Conservation (phyloP, 2,329 filamentous ascomycete species). For the Arthroderma uncinatum region DNA sequence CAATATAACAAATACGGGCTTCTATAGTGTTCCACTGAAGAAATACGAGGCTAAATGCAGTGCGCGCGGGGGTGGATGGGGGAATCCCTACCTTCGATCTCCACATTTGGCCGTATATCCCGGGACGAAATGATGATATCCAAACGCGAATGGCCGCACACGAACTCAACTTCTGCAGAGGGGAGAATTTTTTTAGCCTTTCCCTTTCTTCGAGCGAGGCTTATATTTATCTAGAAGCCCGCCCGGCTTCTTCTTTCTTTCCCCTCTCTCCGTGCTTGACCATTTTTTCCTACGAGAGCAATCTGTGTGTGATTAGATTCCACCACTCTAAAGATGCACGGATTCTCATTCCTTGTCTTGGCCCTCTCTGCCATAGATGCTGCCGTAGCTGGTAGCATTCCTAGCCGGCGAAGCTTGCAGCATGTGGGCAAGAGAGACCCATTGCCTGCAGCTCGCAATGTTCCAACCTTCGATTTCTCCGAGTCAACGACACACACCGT, state of each 20-base stretch:
- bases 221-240: neutral
- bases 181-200: neutral
- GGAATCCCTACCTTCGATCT: neutral
- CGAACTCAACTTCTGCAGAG: neutral
- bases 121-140: neutral
- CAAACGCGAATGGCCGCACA: neutral
- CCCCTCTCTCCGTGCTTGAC: neutral
- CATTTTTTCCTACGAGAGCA: neutral
- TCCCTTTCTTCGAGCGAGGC: neutral
- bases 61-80: neutral
- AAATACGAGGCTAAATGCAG: neutral
- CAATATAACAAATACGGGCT: constrained; percentile 1
- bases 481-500: neutral
- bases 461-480: neutral
- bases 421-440: constrained; percentile 7
- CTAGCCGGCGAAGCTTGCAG: constrained; percentile 5
- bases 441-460: neutral
- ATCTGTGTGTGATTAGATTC: neutral
- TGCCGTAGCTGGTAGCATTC: constrained; percentile 2
- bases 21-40: neutral
- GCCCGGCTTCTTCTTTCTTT: neutral
- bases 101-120: constrained; percentile 1
- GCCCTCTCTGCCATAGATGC: constrained; percentile 7
- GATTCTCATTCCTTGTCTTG: constrained; percentile 7
- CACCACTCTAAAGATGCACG: constrained; percentile 6